Evolutionary conservation across 805 yeast species (phyloP).

Genomic region (Kurtzmaniella fragi): DNA sequence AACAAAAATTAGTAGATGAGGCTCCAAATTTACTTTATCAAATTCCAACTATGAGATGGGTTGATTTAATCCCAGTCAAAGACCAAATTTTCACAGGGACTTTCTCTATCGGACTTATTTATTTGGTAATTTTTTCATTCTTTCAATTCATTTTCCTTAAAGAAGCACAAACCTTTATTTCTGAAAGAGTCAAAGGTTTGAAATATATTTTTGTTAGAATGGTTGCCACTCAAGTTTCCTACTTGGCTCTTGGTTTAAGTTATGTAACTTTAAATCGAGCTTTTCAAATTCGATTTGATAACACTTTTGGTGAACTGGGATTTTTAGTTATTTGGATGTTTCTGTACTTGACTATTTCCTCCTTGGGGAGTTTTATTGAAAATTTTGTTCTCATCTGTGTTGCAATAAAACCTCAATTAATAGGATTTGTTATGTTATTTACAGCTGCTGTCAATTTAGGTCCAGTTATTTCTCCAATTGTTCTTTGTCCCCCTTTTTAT

Average conservation of each 20-base stretch:
- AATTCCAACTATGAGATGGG: constrained; percentile 17
- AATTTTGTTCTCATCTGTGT: constrained; percentile 17
- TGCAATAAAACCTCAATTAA: constrained; percentile 19
- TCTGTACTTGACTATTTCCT: constrained; percentile 23
- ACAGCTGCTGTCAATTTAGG: constrained; percentile 26
- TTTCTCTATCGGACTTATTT: constrained; percentile 27
- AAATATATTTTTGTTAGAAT: constrained; percentile 20
- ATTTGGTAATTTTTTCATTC: constrained; percentile 27
- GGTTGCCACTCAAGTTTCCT: constrained; percentile 22
- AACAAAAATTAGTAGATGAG: constrained; percentile 3
- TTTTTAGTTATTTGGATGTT: constrained; percentile 30
- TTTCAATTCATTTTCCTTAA: constrained; percentile 27
- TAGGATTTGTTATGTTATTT: constrained; percentile 23
- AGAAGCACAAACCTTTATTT: constrained; percentile 22
- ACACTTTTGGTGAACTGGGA: constrained; percentile 26
- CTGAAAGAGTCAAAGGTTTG: constrained; percentile 20
- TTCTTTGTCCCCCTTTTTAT: constrained; percentile 21
- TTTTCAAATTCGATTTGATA: constrained; percentile 16
- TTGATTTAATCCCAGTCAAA: constrained; percentile 20
- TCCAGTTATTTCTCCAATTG: constrained; percentile 25
- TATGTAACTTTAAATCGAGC: constrained; percentile 25
- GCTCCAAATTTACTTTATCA: constrained; percentile 21
- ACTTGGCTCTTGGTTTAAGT: constrained; percentile 21
- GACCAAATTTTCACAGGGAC: constrained; percentile 24
- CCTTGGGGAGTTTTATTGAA: constrained; percentile 28